Percentiles rank a stretch among this genome's conserved stretches.
phyloP scores from a whole-genome alignment of 768 basidiomycete genomes.

The Cystofilobasidium capitatum region DNA sequence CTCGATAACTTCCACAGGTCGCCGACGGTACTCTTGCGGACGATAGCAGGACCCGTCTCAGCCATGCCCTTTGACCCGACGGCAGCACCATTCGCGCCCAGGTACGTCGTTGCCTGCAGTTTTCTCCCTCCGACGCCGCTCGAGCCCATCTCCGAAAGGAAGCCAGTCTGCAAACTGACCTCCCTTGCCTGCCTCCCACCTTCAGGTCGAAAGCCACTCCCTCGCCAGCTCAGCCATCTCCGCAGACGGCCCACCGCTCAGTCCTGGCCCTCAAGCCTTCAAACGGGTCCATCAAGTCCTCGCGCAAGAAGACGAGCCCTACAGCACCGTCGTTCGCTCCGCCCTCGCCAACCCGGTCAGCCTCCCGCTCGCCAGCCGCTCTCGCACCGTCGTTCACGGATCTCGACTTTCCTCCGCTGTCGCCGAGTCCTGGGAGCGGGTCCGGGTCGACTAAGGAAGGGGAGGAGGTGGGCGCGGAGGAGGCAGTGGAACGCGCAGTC shows the following conservation, averaged over 20 bases:
- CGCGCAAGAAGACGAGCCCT: not conserved
- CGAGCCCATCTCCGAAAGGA: not conserved
- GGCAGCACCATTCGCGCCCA: not conserved
- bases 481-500: not conserved
- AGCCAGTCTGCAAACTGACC: not conserved
- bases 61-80: slow-evolving; percentile 1
- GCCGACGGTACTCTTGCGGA: too few relatives aligned
- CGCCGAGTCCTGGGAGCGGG: not conserved
- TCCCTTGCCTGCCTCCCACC: not conserved
- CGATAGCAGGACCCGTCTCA: too few relatives aligned
- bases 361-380: not conserved
- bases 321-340: not conserved
- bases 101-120: not conserved
- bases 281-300: not conserved
- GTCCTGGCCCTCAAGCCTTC: not conserved
- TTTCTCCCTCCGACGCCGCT: not conserved
- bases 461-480: not conserved
- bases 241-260: not conserved
- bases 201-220: not conserved
- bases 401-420: not conserved
- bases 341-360: not conserved
- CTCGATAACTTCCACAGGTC: too few relatives aligned
- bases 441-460: not conserved
- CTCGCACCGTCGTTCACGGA: not conserved
- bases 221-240: not conserved